phyloP scores from a whole-genome alignment of 371 early-diverging fungal genomes.

The Mortierella sp. region DNA sequence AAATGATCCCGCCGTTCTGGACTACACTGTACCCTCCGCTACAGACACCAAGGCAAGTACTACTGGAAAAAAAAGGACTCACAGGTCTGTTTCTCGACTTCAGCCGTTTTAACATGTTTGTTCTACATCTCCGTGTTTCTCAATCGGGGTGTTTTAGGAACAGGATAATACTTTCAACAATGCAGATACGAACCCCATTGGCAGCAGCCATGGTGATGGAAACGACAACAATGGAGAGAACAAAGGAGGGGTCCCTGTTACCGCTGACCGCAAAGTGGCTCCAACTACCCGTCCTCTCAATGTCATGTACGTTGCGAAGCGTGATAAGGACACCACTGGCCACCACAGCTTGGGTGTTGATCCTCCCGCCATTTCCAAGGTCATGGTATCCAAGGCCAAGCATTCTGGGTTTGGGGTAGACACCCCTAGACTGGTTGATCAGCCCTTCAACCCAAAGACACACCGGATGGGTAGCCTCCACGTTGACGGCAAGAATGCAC shows the following conservation, averaged over 20 bases:
- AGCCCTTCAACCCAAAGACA: slow-evolving; percentile 4
- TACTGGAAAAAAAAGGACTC: no score
- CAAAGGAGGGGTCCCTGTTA: not conserved
- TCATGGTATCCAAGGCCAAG: not conserved
- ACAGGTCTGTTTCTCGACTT: no score
- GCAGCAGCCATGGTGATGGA: not conserved
- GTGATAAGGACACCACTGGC: slow-evolving; percentile 12
- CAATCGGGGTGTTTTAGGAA: not conserved
- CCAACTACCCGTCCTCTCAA: not conserved
- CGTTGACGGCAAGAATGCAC: slow-evolving; percentile 13
- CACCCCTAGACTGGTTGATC: slow-evolving; percentile 11
- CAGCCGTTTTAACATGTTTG: no score
- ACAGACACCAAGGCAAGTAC: no score
- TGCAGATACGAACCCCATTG: not conserved
- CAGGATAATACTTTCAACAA: not conserved
- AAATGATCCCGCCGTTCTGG: no score
- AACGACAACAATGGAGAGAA: slow-evolving; percentile 3
- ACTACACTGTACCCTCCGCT: no score
- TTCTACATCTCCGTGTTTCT: not conserved
- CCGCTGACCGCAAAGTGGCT: not conserved
- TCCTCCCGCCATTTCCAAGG: slow-evolving; percentile 14
- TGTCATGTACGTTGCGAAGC: slow-evolving; percentile 31
- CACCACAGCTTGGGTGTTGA: slow-evolving; percentile 20
- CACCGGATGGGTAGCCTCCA: slow-evolving; percentile 14
- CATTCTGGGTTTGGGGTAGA: slow-evolving; percentile 21